Evolutionary conservation across 2,329 filamentous ascomycete species (phyloP).

Genomic region (Ceratocystis destructans): DNA sequence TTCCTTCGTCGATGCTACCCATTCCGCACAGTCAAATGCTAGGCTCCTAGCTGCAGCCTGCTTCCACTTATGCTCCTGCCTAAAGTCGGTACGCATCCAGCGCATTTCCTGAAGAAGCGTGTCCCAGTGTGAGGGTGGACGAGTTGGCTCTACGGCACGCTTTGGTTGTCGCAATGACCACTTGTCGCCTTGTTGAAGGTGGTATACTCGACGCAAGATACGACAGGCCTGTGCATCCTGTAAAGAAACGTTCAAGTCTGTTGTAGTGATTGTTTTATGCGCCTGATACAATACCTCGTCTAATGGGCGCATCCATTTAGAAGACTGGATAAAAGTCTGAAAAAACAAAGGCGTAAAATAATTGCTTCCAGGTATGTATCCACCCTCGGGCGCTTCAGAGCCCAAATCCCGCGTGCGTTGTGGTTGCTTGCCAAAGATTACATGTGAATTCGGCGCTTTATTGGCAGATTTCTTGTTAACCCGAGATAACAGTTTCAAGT

Average conservation of each 20-base stretch:
- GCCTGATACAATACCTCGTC: constrained; percentile 66
- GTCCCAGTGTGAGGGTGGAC: constrained; percentile 71
- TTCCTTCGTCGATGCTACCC: constrained; percentile 51
- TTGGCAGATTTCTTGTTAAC: constrained; percentile 35
- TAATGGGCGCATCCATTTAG: constrained; percentile 47
- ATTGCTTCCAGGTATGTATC: constrained; percentile 40
- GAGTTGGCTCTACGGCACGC: constrained; percentile 64
- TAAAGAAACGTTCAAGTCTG: constrained; percentile 69
- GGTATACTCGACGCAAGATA: constrained; percentile 73
- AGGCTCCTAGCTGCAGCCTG: constrained; percentile 64
- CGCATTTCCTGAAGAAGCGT: constrained; percentile 80
- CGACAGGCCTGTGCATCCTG: constrained; percentile 79
- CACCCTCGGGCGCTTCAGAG: constrained; percentile 31
- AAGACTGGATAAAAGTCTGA: constrained; percentile 41
- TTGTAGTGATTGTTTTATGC: constrained; percentile 78
- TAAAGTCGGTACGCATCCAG: constrained; percentile 96
- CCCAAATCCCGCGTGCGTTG: constrained; percentile 32
- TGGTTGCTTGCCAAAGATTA: constrained; percentile 51
- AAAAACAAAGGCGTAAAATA: constrained; percentile 52
- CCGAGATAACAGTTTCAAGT: constrained; percentile 19
- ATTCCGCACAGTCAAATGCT: constrained; percentile 72
- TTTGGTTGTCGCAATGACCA: constrained; percentile 89
- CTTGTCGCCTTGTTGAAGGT: constrained; percentile 77
- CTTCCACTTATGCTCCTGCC: constrained; percentile 92
- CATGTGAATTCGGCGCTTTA: constrained; percentile 49